Conservation (phyloP, 169 alveolate species). For the Theileria annulata region DNA sequence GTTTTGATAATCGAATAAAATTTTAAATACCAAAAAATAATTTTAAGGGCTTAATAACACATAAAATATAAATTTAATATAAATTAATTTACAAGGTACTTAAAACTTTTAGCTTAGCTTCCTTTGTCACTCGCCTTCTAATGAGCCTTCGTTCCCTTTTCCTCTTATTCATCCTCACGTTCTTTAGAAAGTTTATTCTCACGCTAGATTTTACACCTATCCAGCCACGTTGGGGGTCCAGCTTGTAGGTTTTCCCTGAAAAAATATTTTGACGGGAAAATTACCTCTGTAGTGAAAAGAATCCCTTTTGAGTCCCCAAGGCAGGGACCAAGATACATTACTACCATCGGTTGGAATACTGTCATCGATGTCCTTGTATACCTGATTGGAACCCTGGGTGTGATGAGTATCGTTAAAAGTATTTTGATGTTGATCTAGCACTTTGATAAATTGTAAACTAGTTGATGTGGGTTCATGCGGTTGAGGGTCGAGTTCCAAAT, state of each 20-base stretch:
- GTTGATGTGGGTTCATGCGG: constrained; percentile 13
- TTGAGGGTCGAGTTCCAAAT: neutral
- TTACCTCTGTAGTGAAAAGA: constrained; percentile 59
- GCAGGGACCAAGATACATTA: constrained; percentile 48
- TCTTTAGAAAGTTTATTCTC: constrained; percentile 60
- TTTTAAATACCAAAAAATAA: neutral
- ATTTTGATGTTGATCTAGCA: neutral
- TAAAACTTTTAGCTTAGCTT: constrained; percentile 29
- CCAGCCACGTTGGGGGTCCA: constrained; percentile 57
- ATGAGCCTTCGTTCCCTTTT: constrained; percentile 34
- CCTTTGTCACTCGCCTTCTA: constrained; percentile 24
- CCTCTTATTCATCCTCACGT: constrained; percentile 55
- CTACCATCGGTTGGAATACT: constrained; percentile 32
- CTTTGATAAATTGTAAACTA: constrained; percentile 11
- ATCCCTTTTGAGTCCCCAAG: constrained; percentile 61
- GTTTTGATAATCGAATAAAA: neutral
- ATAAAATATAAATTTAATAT: neutral
- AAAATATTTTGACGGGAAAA: neutral
- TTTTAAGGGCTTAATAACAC: neutral
- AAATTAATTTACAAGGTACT: constrained; percentile 4
- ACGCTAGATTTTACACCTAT: constrained; percentile 6
- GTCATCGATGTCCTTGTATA: constrained; percentile 30
- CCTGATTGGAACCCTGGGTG: neutral
- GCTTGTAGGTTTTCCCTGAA: constrained; percentile 47
- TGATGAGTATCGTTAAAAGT: neutral